These are phyloP conservation scores for Spathaspora girioi DNA, from an alignment of 805 yeast genomes.

Conservation along the genomic window DNA sequence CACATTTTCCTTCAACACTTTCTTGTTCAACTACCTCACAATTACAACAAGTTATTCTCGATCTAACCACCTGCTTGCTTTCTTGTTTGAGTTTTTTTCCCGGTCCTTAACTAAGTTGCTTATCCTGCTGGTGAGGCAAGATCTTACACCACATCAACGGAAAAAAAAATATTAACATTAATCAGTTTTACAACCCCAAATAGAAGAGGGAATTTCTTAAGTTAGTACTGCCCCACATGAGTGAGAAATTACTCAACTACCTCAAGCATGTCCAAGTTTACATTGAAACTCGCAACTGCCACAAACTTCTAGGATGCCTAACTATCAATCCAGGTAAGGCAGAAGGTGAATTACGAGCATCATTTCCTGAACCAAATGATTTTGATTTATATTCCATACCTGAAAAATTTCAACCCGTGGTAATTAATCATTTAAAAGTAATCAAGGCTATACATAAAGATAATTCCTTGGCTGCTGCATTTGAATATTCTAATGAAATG, in stretches of 20 bases:
- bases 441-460: conserved; percentile 30
- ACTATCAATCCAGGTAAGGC: conserved; percentile 32
- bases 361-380: conserved; percentile 34
- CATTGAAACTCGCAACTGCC: conserved; percentile 14
- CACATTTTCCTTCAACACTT: too few species aligned
- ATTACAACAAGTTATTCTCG: too few species aligned
- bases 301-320: conserved; percentile 18
- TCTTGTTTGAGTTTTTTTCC: too few species aligned
- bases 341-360: conserved; percentile 28
- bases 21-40: too few species aligned
- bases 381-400: conserved; percentile 36
- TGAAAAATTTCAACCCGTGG: conserved; percentile 33
- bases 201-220: background rate
- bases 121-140: too few species aligned
- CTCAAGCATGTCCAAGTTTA: conserved; percentile 19
- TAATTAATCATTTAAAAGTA: conserved; percentile 28
- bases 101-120: too few species aligned
- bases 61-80: too few species aligned
- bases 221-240: background rate
- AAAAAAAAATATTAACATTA: background rate
- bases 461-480: conserved; percentile 32
- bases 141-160: too few species aligned
- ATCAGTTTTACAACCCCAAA: background rate
- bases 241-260: background rate
- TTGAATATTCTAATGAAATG: conserved; percentile 35